A percentile compares a stretch with the other conserved stretches of the same genome.
Conservation (phyloP, 192 early-diverging fungal species). For the Coemansia sp. region DNA sequence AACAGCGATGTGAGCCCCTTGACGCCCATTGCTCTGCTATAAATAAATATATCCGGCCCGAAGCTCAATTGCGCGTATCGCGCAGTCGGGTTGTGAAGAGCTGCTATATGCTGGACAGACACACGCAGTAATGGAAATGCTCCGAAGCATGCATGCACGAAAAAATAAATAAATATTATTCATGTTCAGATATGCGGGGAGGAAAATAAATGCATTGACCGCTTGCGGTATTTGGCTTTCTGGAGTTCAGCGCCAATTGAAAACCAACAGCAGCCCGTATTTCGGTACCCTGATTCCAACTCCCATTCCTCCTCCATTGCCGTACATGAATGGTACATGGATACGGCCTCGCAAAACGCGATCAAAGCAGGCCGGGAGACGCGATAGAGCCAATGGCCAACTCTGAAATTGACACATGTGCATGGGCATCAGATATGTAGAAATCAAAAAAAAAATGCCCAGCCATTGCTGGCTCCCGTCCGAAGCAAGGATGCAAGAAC, state of each 20-base stretch:
- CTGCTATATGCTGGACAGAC: neutral
- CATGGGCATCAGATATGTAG: neutral
- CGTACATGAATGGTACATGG: neutral
- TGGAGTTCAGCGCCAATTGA: neutral
- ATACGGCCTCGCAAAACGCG: neutral
- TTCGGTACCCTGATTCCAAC: neutral
- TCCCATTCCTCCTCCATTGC: too few species aligned
- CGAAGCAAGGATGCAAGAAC: too few species aligned
- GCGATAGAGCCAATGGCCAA: neutral
- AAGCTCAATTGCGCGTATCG: too few species aligned
- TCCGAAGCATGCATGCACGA: neutral
- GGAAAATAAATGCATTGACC: too few species aligned
- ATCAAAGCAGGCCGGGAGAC: too few species aligned
- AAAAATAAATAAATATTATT: neutral
- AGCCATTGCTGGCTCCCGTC: too few species aligned
- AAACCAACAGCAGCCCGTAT: neutral
- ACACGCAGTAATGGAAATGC: too few species aligned
- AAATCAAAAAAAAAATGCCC: neutral
- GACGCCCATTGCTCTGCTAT: slow-evolving; percentile 59
- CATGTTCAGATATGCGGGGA: neutral
- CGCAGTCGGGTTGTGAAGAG: too few species aligned
- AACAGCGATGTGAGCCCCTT: slow-evolving; percentile 60
- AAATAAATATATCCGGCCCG: neutral
- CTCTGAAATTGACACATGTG: neutral
- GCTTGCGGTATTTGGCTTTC: too few species aligned